These are phyloP conservation scores for Basidiobolus meristosporus DNA, from an alignment of 371 early-diverging fungal species.

Conservation along the genomic window DNA sequence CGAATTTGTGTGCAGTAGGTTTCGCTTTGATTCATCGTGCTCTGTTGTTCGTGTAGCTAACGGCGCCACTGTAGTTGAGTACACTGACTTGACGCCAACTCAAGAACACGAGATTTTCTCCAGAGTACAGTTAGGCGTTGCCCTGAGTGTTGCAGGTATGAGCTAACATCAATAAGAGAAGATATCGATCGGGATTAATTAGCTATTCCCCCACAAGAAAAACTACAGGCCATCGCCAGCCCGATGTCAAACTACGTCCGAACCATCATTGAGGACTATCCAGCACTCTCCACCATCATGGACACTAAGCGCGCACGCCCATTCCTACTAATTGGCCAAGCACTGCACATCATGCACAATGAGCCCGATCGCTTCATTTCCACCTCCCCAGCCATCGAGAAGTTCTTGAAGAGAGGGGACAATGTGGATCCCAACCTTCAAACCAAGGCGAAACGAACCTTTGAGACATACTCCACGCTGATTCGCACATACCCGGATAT, in stretches of 20 bases:
- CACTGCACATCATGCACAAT: conserved; percentile 4
- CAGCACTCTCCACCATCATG: conserved; percentile 3
- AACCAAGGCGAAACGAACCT: conserved; percentile 1
- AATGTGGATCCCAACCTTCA: conserved; percentile 1
- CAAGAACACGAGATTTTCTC: conserved; percentile 7
- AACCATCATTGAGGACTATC: conserved; percentile 1
- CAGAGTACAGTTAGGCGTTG: conserved; percentile 5
- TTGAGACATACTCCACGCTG: conserved; percentile 1
- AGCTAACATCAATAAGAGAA: neutral
- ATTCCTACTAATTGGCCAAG: conserved; percentile 6
- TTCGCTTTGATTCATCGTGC: neutral
- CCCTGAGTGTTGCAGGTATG: conserved; percentile 5
- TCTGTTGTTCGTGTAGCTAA: neutral
- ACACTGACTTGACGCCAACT: conserved; percentile 3
- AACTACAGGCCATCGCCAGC: conserved; percentile 6
- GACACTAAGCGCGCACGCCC: conserved; percentile 5
- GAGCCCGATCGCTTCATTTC: conserved; percentile 3
- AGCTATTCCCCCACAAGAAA: no score
- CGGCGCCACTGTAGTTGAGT: conserved; percentile 2
- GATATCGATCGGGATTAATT: neutral
- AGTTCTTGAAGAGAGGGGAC: conserved; percentile 4
- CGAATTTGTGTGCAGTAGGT: conserved; percentile 5
- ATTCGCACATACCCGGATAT: conserved; percentile 4
- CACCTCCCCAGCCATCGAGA: conserved; percentile 4
- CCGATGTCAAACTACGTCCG: conserved; percentile 6